Base-by-base conservation (phyloP, 768 basidiomycete species). In the Lentinula edodes region DNA sequence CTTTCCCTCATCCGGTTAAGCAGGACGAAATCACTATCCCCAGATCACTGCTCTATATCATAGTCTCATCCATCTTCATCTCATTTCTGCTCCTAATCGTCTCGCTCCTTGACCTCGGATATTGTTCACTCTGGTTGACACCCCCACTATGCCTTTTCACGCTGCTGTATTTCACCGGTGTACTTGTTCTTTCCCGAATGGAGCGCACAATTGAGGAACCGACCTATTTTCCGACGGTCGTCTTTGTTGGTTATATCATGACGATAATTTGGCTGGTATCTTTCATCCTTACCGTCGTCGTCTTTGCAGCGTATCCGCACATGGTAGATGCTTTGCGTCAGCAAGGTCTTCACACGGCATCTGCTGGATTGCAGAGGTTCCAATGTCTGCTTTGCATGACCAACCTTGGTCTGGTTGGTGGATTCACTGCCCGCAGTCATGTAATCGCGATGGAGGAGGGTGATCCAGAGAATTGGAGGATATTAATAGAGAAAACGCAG, bases 71-170 rank as follows among this genome's bases (percentile, higher is more conserved):
- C 0, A 54, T 72, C 34, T 51, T 65, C 12, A 66, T 65, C 9
- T 64, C 74, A 45, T 66, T 60, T 42, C 58, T 67, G n/a, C 61
- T 71, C 8, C 63, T 76, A 35, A 63, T 73, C 61, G 52, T 73
- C 34, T 75, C 73, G 0, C 65, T 73, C 65, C 70, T 74, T 41
- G 75, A 76, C 62, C 61, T 73, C 6, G 73, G 73, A 36, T 67
- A 72, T 43, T 68, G 74, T 8, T 76, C 74, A 9, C 66, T 75
- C 61, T 73, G 68, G 63, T 61, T 76, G 42, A 73, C 69, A 41
- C 74, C 72, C 15, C 70, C 69, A 61, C 53, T 67, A 20, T 64
- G 71, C 8, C 39, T 73, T 16, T 70, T 73, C 63, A 75, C 74
- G 4, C 61, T 72, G 50, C 36, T 71, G 8, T 76, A 70, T 60